Evolutionary conservation across 2,329 filamentous ascomycete genomes (phyloP).

Genomic region (Cercospora berteroae): DNA sequence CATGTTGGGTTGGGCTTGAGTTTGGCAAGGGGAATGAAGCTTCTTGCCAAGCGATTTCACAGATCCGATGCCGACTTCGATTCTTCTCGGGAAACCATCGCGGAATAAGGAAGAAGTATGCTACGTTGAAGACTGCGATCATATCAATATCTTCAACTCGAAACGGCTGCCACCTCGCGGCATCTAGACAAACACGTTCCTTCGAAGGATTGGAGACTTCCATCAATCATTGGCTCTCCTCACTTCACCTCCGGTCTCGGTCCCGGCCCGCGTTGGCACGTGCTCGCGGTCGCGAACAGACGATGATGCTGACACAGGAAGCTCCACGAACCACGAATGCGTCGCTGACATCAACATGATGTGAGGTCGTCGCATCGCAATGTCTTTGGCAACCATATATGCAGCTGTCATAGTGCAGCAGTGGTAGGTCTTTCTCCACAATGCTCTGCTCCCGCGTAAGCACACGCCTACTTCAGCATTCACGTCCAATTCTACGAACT

Average conservation of each 20-base stretch:
- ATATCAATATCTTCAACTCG: not conserved
- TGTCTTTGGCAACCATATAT: conserved; percentile 4
- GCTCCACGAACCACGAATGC: conserved; percentile 2
- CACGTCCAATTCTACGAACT: conserved; percentile 4
- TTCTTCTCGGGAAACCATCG: not conserved
- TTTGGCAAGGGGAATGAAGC: conserved; percentile 9
- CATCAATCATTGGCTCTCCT: not conserved
- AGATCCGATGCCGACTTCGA: not conserved
- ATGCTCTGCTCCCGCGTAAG: conserved; percentile 20
- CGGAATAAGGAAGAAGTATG: not conserved
- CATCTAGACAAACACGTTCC: not conserved
- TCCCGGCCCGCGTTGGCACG: not conserved
- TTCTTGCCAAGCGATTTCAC: not conserved
- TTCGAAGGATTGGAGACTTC: not conserved
- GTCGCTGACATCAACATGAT: conserved; percentile 15
- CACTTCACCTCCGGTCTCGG: not conserved
- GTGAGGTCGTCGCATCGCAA: not conserved
- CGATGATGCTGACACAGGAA: not conserved
- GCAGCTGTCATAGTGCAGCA: conserved; percentile 3
- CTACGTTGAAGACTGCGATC: not conserved
- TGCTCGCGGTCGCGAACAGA: not conserved
- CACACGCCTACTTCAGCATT: conserved; percentile 10
- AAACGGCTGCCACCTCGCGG: not conserved
- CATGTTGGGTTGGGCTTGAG: not conserved
- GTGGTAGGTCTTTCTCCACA: not conserved